Conservation (phyloP, 441 rosid species). For the Dalechampia spathulata region DNA sequence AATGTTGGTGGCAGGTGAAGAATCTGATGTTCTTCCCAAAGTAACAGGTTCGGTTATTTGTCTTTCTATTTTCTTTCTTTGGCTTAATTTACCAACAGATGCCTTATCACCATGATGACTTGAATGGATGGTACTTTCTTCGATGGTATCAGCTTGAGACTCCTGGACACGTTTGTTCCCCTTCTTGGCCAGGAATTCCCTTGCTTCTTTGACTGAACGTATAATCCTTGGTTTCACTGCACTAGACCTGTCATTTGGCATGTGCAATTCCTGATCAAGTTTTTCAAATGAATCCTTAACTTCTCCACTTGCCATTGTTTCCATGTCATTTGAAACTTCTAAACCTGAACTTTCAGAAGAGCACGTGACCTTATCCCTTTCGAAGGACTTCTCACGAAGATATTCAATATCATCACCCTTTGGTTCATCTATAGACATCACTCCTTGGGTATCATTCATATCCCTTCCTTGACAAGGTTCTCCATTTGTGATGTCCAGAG, state of each 20-base stretch:
- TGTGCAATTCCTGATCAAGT: slow-evolving; percentile 18
- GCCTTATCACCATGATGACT: slow-evolving; percentile 18
- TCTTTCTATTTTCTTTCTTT: slow-evolving; percentile 18
- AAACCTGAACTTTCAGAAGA: slow-evolving; percentile 21
- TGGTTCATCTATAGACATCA: slow-evolving; percentile 13
- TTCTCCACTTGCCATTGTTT: slow-evolving; percentile 17
- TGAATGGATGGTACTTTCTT: slow-evolving; percentile 20
- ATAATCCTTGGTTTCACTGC: slow-evolving; percentile 51
- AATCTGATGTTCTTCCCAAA: slow-evolving; percentile 24
- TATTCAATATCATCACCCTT: slow-evolving; percentile 19
- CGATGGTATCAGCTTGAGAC: slow-evolving; percentile 14
- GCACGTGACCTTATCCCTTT: slow-evolving; percentile 22
- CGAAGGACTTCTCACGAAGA: slow-evolving; percentile 20
- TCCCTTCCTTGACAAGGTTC: slow-evolving; percentile 17
- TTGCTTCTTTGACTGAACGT: slow-evolving; percentile 76
- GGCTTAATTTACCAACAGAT: slow-evolving; percentile 19
- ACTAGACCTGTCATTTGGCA: slow-evolving; percentile 17
- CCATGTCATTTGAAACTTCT: slow-evolving; percentile 20
- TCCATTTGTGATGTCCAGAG: slow-evolving; percentile 14
- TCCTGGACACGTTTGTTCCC: slow-evolving; percentile 21
- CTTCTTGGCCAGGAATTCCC: slow-evolving; percentile 58
- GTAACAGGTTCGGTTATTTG: slow-evolving; percentile 13
- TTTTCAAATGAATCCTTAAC: slow-evolving; percentile 26
- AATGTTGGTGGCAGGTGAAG: slow-evolving; percentile 20
- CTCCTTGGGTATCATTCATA: slow-evolving; percentile 15